Evolutionary conservation across 495 filamentous ascomycete genomes (phyloP), one percentile per base, ranked within the genome.

Genomic region (Xylaria acuta): DNA sequence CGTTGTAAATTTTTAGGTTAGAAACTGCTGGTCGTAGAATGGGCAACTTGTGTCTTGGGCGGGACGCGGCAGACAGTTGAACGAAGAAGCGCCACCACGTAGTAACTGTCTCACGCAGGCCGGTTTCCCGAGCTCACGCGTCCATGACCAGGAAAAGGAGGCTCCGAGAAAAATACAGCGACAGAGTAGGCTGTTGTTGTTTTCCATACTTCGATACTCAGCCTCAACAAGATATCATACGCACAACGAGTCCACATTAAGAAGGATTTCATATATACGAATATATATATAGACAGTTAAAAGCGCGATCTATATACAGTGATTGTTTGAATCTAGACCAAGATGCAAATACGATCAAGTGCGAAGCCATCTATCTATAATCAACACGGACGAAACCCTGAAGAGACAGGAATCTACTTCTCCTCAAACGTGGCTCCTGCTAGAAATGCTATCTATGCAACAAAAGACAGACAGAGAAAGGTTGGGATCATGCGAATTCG

Each of bases 251-350:
- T 56, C 5, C 4, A 32, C 27, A 18, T 18, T 16, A 4, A 56
- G 25, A 27, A 18, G 25, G 25, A 18, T 30, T 32, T 56, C 27
- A 18, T 30, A 56, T 56, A 60, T 40, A 22, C 32, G 20, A 38
- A 20, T 36, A 22, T 51, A 51, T 69, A 59, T 43, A 69, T 59
- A 27, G 25, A 59, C 34, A 20, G 18, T 54, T 47, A 45, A 60
- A 32, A 36, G 34, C 53, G 67, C 20, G 20, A 51, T 71, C 34
- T 65, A 65, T 66, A 66, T 71, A 71, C 69, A 71, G 9, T 38
- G 20, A 18, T 54, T 32, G 32, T 66, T 60, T 36, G 27, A 30
- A 72, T 72, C 70, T 60, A 60, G 70, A 32, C 62, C 49, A 30
- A 25, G 43, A 71, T 47, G 53, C 3, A 43, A 60, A 51, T 12